Evolutionary conservation across 345 rosid genomes (phyloP).

Genomic region (Diplotaxis tenuifolia): DNA sequence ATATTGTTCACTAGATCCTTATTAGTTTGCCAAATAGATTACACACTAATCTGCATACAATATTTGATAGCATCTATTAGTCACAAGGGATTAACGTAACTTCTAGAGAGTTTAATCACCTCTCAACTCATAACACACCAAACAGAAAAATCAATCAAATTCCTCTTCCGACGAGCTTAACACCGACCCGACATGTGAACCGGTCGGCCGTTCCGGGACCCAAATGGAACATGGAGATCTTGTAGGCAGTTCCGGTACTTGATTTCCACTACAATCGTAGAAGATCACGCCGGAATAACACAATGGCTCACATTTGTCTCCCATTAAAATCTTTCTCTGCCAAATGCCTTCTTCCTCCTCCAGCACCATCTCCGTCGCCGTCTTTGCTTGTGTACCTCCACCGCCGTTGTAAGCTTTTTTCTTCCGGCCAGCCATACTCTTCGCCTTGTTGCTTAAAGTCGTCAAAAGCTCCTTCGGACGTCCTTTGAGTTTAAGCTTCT

Average conservation of each 20-base stretch:
- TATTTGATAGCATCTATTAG: constrained; percentile 13
- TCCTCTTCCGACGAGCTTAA: constrained; percentile 28
- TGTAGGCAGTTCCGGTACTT: constrained; percentile 53
- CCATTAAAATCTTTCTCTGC: constrained; percentile 89
- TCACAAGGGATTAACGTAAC: background rate
- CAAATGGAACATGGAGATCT: constrained; percentile 87
- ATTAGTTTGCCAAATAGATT: background rate
- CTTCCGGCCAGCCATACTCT: constrained; percentile 44
- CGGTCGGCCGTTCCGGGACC: constrained; percentile 39
- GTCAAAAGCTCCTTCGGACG: constrained; percentile 52
- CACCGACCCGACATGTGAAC: constrained; percentile 32
- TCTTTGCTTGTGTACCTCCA: constrained; percentile 16
- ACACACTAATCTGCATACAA: constrained; percentile 12
- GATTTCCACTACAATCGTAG: constrained; percentile 68
- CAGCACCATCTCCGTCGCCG: constrained; percentile 5
- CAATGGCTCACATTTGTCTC: constrained; percentile 90
- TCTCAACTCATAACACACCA: constrained; percentile 6
- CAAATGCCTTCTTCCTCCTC: constrained; percentile 80
- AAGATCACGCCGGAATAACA: constrained; percentile 85
- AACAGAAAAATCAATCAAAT: constrained; percentile 4
- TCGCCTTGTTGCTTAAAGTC: constrained; percentile 58
- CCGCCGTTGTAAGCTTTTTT: constrained; percentile 21
- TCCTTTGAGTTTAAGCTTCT: constrained; percentile 37
- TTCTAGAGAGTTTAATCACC: constrained; percentile 14
- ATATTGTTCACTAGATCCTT: background rate